Percentiles rank a stretch among this genome's conserved stretches.
Evolutionary conservation across 306 rosid genomes (phyloP).

Genomic region (Citrullus mucosospermus): DNA sequence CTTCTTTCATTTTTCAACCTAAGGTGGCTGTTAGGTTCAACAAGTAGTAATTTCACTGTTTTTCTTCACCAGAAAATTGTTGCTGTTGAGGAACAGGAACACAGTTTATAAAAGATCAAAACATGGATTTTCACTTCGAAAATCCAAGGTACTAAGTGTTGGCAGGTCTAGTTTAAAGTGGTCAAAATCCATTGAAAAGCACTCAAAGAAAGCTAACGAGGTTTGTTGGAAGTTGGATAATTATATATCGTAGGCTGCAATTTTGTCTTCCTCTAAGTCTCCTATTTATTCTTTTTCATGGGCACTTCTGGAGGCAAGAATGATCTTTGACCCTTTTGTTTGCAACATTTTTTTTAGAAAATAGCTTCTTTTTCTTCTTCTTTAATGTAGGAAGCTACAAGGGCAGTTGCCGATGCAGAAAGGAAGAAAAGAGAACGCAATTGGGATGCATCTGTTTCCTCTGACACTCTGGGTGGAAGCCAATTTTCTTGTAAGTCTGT

Average conservation of each 20-base stretch:
- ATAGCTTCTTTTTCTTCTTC: neutral
- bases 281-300: neutral
- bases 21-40: constrained; percentile 13
- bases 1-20: neutral
- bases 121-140: constrained; percentile 81
- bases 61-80: constrained; percentile 58
- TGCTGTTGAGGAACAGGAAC: constrained; percentile 71
- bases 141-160: constrained; percentile 83
- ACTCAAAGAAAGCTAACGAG: constrained; percentile 86
- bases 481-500: constrained; percentile 41
- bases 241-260: neutral
- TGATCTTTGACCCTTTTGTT: neutral
- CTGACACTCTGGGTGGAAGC: constrained; percentile 44
- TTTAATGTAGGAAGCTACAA: constrained; percentile 70
- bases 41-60: constrained; percentile 9
- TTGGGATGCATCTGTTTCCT: constrained; percentile 27
- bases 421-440: constrained; percentile 73
- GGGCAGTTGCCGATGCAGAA: constrained; percentile 89
- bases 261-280: neutral
- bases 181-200: constrained; percentile 93
- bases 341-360: neutral
- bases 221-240: constrained; percentile 33
- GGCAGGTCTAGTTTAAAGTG: constrained; percentile 95
- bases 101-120: constrained; percentile 77
- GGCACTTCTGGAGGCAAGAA: constrained; percentile 1